phyloP scores from a whole-genome alignment of 2,329 filamentous ascomycete genomes.

The Reticulascus tulasneorum region DNA sequence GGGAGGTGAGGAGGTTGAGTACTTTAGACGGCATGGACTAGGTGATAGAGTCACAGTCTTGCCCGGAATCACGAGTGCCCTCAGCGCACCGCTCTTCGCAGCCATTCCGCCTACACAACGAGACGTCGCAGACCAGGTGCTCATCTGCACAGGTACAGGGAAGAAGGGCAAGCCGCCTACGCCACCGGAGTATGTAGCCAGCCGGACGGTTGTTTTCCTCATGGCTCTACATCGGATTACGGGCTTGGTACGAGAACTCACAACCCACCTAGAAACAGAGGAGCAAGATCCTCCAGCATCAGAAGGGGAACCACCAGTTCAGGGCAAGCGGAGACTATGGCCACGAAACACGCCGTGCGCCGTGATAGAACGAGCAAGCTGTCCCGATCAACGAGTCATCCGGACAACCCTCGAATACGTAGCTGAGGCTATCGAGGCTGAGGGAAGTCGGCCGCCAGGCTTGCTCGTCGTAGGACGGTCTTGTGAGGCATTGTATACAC shows the following conservation, averaged over 20 bases:
- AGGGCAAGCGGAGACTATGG: conserved; percentile 50
- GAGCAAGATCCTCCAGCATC: conserved; percentile 22
- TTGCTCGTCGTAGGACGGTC: conserved; percentile 80
- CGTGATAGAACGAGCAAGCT: conserved; percentile 89
- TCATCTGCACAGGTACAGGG: conserved; percentile 95
- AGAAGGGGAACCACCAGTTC: conserved; percentile 24
- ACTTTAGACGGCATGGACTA: conserved; percentile 71
- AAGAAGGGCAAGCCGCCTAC: conserved; percentile 78
- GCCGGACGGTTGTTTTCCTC: conserved; percentile 83
- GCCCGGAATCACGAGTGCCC: conserved; percentile 84
- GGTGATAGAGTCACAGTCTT: conserved; percentile 64
- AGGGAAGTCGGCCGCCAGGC: conserved; percentile 85
- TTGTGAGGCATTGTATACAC: conserved; percentile 70
- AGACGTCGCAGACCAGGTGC: conserved; percentile 83
- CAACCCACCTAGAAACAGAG: conserved; percentile 32
- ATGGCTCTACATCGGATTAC: conserved; percentile 89
- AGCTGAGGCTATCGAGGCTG: conserved; percentile 76
- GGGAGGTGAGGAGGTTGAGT: conserved; percentile 87
- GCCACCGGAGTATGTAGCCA: conserved; percentile 74
- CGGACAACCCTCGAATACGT: conserved; percentile 79
- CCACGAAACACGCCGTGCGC: conserved; percentile 80
- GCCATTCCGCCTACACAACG: conserved; percentile 85
- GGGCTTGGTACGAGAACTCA: conserved; percentile 70
- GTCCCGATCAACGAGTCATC: conserved; percentile 89
- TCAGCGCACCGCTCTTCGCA: conserved; percentile 85